Evolutionary conservation across 768 basidiomycete species (phyloP).

Genomic region (Plicaturopsis crispa): DNA sequence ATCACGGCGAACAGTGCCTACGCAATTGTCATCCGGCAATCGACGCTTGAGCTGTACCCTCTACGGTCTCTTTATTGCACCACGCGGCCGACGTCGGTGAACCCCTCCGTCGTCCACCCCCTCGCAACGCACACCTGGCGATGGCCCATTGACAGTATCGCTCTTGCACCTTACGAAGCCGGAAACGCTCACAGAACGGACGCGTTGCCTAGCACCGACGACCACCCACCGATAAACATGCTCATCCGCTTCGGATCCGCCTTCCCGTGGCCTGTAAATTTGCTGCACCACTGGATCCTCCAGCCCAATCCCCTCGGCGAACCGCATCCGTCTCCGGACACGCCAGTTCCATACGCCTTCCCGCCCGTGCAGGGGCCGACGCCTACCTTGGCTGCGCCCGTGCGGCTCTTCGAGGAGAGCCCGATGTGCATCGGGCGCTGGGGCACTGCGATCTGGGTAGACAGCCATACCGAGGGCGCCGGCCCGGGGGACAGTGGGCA

Average conservation of each 20-base stretch:
- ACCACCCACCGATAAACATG: constrained; percentile 34
- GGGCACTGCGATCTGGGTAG: constrained; percentile 63
- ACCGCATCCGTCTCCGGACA: constrained; percentile 13
- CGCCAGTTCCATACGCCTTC: constrained; percentile 31
- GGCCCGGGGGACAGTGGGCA: constrained; percentile 44
- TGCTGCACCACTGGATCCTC: constrained; percentile 56
- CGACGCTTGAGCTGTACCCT: no score
- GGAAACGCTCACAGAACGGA: constrained; percentile 20
- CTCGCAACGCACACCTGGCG: constrained; percentile 40
- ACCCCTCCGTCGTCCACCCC: no score
- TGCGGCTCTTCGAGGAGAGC: constrained; percentile 48
- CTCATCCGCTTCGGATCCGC: constrained; percentile 52
- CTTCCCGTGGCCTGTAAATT: constrained; percentile 30
- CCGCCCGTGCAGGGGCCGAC: constrained; percentile 34
- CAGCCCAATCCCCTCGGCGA: constrained; percentile 33
- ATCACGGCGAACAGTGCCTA: no score
- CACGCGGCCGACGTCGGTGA: no score
- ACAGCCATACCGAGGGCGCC: constrained; percentile 49
- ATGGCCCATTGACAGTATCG: constrained; percentile 56
- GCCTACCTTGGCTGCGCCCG: constrained; percentile 38
- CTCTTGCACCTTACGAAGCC: constrained; percentile 32
- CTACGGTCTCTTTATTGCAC: no score
- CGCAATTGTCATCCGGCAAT: no score
- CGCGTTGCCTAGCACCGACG: constrained; percentile 2
- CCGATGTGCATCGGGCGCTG: constrained; percentile 47